A percentile compares a stretch with the other conserved stretches of the same genome.
phyloP scores from a whole-genome alignment of 2,329 filamentous ascomycete species.

The Pseudogymnoascus sp. region DNA sequence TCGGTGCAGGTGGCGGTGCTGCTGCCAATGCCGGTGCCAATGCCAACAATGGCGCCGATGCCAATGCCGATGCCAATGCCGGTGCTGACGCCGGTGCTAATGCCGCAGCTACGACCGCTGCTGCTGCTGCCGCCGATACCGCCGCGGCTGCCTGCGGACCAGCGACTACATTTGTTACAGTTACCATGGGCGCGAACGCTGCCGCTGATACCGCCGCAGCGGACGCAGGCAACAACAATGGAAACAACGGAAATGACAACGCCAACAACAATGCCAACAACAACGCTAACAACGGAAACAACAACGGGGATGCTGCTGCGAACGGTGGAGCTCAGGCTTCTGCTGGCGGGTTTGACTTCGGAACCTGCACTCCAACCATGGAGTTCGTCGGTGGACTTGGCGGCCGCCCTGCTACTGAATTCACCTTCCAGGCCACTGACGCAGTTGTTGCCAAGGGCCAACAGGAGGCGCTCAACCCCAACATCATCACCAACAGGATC shows the following conservation, averaged over 20 bases:
- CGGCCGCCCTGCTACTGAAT: conserved; percentile 46
- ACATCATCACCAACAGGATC: conserved; percentile 66
- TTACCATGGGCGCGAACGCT: conserved; percentile 15
- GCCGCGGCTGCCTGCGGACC: conserved; percentile 18
- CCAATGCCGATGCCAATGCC: not conserved
- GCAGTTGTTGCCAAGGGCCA: conserved; percentile 51
- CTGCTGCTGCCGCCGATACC: conserved; percentile 11
- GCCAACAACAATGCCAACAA: conserved; percentile 16
- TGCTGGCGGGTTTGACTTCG: conserved; percentile 37
- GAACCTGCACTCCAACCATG: conserved; percentile 41
- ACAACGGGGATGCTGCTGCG: conserved; percentile 15
- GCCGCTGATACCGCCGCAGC: conserved; percentile 11
- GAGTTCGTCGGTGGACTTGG: conserved; percentile 48
- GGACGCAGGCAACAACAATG: conserved; percentile 1
- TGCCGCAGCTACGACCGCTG: not conserved
- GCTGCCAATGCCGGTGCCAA: not conserved
- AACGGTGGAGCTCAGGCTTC: conserved; percentile 9
- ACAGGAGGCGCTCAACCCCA: conserved; percentile 60
- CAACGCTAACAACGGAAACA: conserved; percentile 14
- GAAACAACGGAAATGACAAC: conserved; percentile 14
- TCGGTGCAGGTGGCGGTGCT: conserved; percentile 19
- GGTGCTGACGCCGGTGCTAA: conserved; percentile 11
- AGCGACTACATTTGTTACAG: conserved; percentile 18
- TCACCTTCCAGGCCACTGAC: conserved; percentile 61
- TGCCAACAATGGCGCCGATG: not conserved